These are phyloP conservation scores for Achaetomiella virescens DNA, from an alignment of 495 filamentous ascomycete species.

Conservation along the genomic window DNA sequence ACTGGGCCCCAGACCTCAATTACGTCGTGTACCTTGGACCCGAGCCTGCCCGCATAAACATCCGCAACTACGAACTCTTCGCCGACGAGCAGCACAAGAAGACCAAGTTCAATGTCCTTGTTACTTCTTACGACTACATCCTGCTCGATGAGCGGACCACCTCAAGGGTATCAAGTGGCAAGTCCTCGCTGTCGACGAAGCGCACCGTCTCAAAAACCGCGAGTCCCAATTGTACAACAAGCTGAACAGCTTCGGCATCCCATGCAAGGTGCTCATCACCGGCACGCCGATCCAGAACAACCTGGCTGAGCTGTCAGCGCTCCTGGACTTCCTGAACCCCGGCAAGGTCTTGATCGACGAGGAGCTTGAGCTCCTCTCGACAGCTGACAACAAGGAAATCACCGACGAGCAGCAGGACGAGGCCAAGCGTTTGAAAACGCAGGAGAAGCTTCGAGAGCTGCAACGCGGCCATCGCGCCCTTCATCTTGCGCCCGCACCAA, in stretches of 20 bases:
- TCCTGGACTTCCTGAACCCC: constrained; percentile 94
- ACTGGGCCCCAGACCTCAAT: constrained; percentile 94
- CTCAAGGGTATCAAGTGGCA: constrained; percentile 91
- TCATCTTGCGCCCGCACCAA: constrained; percentile 96
- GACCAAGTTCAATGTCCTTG: constrained; percentile 87
- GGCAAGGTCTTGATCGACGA: constrained; percentile 80
- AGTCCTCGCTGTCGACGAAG: constrained; percentile 92
- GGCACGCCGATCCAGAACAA: constrained; percentile 98
- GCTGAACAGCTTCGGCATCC: constrained; percentile 75
- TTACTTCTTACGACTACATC: constrained; percentile 96
- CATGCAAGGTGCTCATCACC: constrained; percentile 85
- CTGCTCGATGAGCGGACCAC: constrained; percentile 69
- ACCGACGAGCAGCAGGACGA: constrained; percentile 28
- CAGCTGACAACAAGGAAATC: constrained; percentile 34
- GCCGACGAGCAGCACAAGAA: constrained; percentile 74
- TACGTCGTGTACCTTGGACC: constrained; percentile 95
- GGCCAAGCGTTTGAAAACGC: constrained; percentile 30
- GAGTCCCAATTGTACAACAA: constrained; percentile 86
- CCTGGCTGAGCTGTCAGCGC: constrained; percentile 78
- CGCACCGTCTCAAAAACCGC: constrained; percentile 92
- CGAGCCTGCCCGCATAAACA: constrained; percentile 69
- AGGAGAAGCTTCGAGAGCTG: constrained; percentile 52
- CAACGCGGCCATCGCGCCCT: constrained; percentile 74
- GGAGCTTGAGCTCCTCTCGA: constrained; percentile 62
- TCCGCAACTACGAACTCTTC: constrained; percentile 83